Evolutionary conservation across 768 basidiomycete species (phyloP).

Genomic region (Lactarius psammicola): DNA sequence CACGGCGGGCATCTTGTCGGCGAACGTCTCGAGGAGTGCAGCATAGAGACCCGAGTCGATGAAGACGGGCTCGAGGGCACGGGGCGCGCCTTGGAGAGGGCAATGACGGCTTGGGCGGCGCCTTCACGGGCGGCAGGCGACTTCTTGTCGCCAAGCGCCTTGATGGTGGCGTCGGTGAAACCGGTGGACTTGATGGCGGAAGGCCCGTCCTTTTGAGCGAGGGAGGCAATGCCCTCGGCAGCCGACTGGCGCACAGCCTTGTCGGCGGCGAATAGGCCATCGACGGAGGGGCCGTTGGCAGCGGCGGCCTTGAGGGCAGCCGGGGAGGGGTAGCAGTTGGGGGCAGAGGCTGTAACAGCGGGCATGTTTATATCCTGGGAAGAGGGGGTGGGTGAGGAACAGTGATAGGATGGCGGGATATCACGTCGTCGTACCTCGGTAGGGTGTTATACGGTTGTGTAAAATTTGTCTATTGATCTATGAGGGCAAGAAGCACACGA

Average conservation of each 20-base stretch:
- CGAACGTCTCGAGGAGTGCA: slow-evolving; percentile 86
- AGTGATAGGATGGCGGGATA: not conserved
- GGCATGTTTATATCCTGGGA: slow-evolving; percentile 69
- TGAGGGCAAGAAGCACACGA: slow-evolving; percentile 36
- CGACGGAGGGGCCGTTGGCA: slow-evolving; percentile 46
- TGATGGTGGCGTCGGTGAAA: slow-evolving; percentile 71
- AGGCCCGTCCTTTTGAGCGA: slow-evolving; percentile 83
- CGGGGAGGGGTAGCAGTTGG: slow-evolving; percentile 60
- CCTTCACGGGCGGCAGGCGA: slow-evolving; percentile 88
- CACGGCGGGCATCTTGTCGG: slow-evolving; percentile 91
- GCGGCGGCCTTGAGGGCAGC: slow-evolving; percentile 66
- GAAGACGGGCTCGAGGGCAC: slow-evolving; percentile 86
- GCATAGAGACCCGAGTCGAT: slow-evolving; percentile 83
- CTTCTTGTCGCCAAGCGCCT: slow-evolving; percentile 94
- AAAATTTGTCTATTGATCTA: slow-evolving; percentile 36
- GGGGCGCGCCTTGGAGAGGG: slow-evolving; percentile 58
- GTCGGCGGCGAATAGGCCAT: slow-evolving; percentile 80
- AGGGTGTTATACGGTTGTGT: slow-evolving; percentile 37
- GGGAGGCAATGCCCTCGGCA: slow-evolving; percentile 63
- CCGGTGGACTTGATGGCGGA: slow-evolving; percentile 65
- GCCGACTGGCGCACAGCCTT: slow-evolving; percentile 77
- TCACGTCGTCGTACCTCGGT: slow-evolving; percentile 40
- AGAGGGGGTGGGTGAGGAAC: not conserved
- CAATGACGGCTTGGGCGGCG: slow-evolving; percentile 68
- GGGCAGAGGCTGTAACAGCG: slow-evolving; percentile 63